Evolutionary conservation across 306 rosid genomes (phyloP).

Genomic region (Rubus idaeus): DNA sequence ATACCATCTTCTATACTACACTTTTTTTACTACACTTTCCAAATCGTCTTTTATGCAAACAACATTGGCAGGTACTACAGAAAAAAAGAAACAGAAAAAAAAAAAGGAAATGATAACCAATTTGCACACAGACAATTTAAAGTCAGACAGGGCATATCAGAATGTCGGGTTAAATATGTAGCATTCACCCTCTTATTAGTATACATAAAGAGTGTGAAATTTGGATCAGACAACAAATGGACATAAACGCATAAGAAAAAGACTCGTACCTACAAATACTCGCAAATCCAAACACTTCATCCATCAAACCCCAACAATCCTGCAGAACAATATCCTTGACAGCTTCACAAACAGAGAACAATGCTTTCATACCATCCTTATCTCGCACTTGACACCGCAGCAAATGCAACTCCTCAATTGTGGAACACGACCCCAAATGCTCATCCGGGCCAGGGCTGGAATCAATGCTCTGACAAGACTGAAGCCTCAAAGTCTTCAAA

Average conservation of each 20-base stretch:
- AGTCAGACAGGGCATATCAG: not conserved
- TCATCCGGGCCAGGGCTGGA: slow-evolving; percentile 66
- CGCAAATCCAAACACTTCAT: slow-evolving; percentile 48
- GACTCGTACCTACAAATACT: slow-evolving; percentile 57
- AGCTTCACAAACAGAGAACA: slow-evolving; percentile 59
- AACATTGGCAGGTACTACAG: not conserved
- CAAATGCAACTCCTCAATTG: slow-evolving; percentile 68
- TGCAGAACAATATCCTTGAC: slow-evolving; percentile 65
- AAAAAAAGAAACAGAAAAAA: not conserved
- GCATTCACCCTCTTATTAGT: not conserved
- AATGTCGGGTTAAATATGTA: no score
- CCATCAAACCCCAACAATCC: slow-evolving; percentile 86
- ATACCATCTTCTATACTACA: not conserved
- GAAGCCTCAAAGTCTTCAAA: slow-evolving; percentile 70
- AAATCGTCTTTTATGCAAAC: not conserved
- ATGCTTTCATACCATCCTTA: slow-evolving; percentile 39
- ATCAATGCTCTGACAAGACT: slow-evolving; percentile 63
- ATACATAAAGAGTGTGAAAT: not conserved
- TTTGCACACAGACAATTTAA: not conserved
- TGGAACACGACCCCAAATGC: slow-evolving; percentile 60
- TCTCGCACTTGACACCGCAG: slow-evolving; percentile 64
- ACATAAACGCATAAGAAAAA: slow-evolving; percentile 1
- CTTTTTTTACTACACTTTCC: not conserved
- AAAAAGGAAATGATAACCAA: not conserved
- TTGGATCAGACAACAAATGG: slow-evolving; percentile 1